These are phyloP conservation scores for Magnusiomyces suaveolens DNA, from an alignment of 1,139 yeast genomes.

Conservation along the genomic window DNA sequence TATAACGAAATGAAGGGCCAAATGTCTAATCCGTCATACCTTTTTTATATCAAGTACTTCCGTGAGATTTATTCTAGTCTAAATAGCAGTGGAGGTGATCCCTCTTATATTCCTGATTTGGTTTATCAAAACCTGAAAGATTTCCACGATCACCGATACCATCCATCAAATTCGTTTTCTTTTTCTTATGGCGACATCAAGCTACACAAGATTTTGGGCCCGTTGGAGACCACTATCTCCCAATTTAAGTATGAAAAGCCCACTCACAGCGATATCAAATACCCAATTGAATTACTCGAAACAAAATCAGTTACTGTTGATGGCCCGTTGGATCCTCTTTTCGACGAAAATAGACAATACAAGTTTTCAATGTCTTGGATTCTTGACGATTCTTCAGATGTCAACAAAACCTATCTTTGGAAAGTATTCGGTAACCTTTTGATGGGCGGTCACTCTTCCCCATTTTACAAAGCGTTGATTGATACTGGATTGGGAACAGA, in stretches of 20 bases:
- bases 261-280: slow-evolving; percentile 33
- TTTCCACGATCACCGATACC: slow-evolving; percentile 68
- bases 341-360: slow-evolving; percentile 61
- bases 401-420: slow-evolving; percentile 63
- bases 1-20: slow-evolving; percentile 33
- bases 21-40: slow-evolving; percentile 77
- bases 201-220: slow-evolving; percentile 49
- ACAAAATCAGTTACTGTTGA: slow-evolving; percentile 34
- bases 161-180: slow-evolving; percentile 81
- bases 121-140: slow-evolving; percentile 64
- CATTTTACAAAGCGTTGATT: slow-evolving; percentile 72
- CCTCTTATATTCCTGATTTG: slow-evolving; percentile 63
- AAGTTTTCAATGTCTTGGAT: slow-evolving; percentile 84
- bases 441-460: slow-evolving; percentile 88
- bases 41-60: slow-evolving; percentile 75
- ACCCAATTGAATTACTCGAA: slow-evolving; percentile 40
- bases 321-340: slow-evolving; percentile 83
- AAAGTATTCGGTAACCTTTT: slow-evolving; percentile 62
- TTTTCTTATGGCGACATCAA: slow-evolving; percentile 82
- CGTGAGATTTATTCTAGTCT: slow-evolving; percentile 77
- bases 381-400: slow-evolving; percentile 63
- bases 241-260: slow-evolving; percentile 36
- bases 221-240: slow-evolving; percentile 44
- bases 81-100: slow-evolving; percentile 93
- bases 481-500: slow-evolving; percentile 83